Evolutionary conservation across 1,284 basidiomycete genomes (phyloP), one percentile per base, ranked within the genome.

Genomic region (Melampsora americana): DNA sequence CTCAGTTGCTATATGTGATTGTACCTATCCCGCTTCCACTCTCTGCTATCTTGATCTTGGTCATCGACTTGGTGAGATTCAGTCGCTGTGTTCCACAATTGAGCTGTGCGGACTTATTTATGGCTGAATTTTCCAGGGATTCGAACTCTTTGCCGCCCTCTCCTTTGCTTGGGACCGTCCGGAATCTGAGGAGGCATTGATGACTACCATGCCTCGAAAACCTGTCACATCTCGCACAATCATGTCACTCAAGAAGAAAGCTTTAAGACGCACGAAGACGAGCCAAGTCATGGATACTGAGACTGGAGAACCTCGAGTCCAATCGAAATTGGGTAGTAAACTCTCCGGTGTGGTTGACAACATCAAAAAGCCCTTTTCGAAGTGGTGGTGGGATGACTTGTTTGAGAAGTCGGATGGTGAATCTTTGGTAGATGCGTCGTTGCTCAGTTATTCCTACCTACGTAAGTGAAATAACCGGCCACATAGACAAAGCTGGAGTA

Each of bases 91-190:
- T 20, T 50, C n/a, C 53, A n/a, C 6, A 6, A 12, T 18, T 18
- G 14, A 20, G 23, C 35, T 61, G 20, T 35, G 14, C 30, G 30
- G 50, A 20, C 73, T 48, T 75, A 68, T 64, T 67, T n/a, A 67
- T 44, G 30, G 16, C 11, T 1, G 32, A 35, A 11, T 60, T 6
- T 39, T 42, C 6, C 87, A 89, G 78, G 88, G 88, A 6, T 90
- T 89, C 78, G 89, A 90, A 80, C 84, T 90, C 5, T 87, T 87
- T 69, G 86, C 88, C 67, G 89, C 88, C 67, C 84, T 90, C 26
- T 88, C 88, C 0, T 90, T 90, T 77, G 88, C 88, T 0, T 90
- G 88, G 88, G 89, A 90, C 80, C 85, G 87, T 79, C 88, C 89
- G 0, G 88, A 90, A 81, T 87, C 88, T 0, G 81, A 83, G 66